Base-by-base conservation (phyloP, 2,329 filamentous ascomycete genomes). In the Hypoxylon sp. region DNA sequence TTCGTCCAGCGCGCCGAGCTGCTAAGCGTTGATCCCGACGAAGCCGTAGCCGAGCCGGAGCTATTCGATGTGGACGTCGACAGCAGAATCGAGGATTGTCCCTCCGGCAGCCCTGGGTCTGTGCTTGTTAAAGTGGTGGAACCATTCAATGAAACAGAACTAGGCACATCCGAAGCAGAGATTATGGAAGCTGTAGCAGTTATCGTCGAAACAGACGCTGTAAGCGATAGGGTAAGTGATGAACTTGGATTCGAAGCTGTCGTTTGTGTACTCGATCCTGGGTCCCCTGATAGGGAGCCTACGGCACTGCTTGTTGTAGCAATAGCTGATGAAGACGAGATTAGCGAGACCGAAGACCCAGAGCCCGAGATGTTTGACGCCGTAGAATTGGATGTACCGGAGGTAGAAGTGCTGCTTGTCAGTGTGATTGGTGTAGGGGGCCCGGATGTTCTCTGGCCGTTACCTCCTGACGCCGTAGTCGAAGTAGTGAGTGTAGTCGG, bases 1-100 rank as follows among this genome's bases (percentile, higher is more conserved):
- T 70, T 70, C 32, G 55, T 52, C 65, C 65, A 68, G 32, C n/a
- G 31, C 11, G 42, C 57, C 15, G 69, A 72, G 31, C 59, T 67
- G 17, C 62, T 65, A 1, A 17, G 21, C 8, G 21, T 24, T 1
- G 27, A 29, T 3, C 46, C 39, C 27, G 52, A 44, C 17, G 63
- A 62, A 11, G 21, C 24, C 17, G 60, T 65, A 35, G 21, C 57
- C 19, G 58, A 46, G 15, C 11, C 27, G 2, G 56, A 65, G 8
- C 35, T 54, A 39, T 32, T 57, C 6, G 66, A 62, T 3, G 57
- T 53, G 39, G 46, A 50, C 6, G 68, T 70, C 8, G 62, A 68
- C 17, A 48, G 13, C 15, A 39, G 27, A 32, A 15, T 24, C 1
- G 65, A 68, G 10, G 68, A 60, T 11, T 32, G 6, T 3, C 17